Conservation (phyloP, 495 filamentous ascomycete genomes). For the Aspergillus nanangensis region DNA sequence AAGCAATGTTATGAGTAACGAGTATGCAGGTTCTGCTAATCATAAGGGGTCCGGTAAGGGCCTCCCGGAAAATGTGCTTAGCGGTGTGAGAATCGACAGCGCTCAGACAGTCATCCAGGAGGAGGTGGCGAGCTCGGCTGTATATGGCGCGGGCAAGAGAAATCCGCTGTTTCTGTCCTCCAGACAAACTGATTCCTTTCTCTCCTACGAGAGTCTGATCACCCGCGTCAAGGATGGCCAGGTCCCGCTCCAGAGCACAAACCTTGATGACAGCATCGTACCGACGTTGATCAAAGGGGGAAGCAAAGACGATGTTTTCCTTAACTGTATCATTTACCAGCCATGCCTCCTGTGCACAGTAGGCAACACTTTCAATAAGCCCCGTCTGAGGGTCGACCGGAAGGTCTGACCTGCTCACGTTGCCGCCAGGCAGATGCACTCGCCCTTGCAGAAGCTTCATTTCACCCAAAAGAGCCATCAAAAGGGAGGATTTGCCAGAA, state of each 20-base stretch:
- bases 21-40: conserved; percentile 82
- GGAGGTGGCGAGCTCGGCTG: conserved; percentile 81
- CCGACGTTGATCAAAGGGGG: conserved; percentile 72
- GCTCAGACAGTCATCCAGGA: conserved; percentile 94
- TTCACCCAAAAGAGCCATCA: conserved; percentile 96
- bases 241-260: conserved; percentile 88
- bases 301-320: conserved; percentile 93
- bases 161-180: conserved; percentile 97
- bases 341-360: conserved; percentile 98
- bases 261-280: conserved; percentile 87
- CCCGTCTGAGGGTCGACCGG: conserved; percentile 77
- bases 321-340: conserved; percentile 94
- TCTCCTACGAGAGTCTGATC: conserved; percentile 95
- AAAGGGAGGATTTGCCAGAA: conserved; percentile 87
- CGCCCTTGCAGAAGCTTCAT: conserved; percentile 83
- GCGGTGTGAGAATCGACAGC: conserved; percentile 99
- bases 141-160: conserved; percentile 93
- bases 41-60: conserved; percentile 90
- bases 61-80: conserved; percentile 96
- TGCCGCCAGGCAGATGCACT: conserved; percentile 75
- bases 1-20: conserved; percentile 90
- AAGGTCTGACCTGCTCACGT: conserved; percentile 76
- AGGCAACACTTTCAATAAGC: conserved; percentile 87
- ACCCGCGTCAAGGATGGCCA: conserved; percentile 87
- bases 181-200: conserved; percentile 94